Base-by-base conservation (phyloP, 768 basidiomycete species). In the Pisolithus orientalis region DNA sequence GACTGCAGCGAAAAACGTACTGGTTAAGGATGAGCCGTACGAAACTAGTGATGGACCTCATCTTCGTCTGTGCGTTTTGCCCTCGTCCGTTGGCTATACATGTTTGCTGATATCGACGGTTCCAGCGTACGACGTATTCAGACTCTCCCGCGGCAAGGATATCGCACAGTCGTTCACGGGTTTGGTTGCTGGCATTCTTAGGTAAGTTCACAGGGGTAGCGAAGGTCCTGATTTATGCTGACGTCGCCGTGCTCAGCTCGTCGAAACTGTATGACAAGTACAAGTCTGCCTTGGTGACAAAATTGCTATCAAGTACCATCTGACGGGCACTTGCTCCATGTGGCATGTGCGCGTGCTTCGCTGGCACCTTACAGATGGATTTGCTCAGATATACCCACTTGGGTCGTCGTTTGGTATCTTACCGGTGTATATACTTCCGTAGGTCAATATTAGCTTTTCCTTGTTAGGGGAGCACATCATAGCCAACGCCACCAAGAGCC, bases 41-140 rank as follows among this genome's bases (percentile, higher is more conserved):
- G 51, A 93, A 93, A 72, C 71, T 93, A 53, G 61, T 78, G 40
- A 89, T 91, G 88, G 90, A 93, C 66, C 70, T 93, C 55, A 80
- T 90, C 61, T 93, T 92, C 69, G 90, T 91, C 63, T 90, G 90
- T 93, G 64, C 69, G 80, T 55, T 9, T 11, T 31, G 25, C 17
- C 45, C 3, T 32, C 1, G 4, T 59, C 73, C 72, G 29, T 52
- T 57, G 29, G 16, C n/a, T 44, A 9, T 32, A 52, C 44, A 52
- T 46, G 39, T 47, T 34, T 51, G 34, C 42, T 55, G 51, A 64
- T 1, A 29, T 32, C 4, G 46, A 11, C 6, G 14, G 45, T 46
- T 38, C 48, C 60, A 92, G 90, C 87, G 6, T 93, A 87, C 63
- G 84, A 90, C 50, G 67, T 91, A n/a, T 90, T 91, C 73, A 73